Base-by-base conservation (phyloP, 208 protist genomes). In the Blastocrithidia nonstop region DNA sequence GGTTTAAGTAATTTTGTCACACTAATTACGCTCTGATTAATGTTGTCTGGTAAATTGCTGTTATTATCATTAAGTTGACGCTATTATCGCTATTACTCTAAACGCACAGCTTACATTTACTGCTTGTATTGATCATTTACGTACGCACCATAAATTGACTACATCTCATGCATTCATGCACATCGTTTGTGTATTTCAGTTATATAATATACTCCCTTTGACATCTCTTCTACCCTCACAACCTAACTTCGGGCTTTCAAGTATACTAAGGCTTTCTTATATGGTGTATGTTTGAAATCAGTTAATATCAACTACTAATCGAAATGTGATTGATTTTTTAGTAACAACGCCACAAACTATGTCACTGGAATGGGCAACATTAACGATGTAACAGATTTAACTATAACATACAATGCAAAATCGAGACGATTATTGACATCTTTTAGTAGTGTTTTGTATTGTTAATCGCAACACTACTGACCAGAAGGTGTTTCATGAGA, bases 271-370 rank as follows among this genome's bases (percentile, higher is more conserved):
- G 65, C 59, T 8, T 71, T 78, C 49, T 85, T 89, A 61, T 78
- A 65, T 39, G 48, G 65, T 15, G 80, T 89, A 16, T 70, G 38
- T 41, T 80, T 78, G 47, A 84, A 74, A 46, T 82, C 59, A 56
- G 85, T 61, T 2, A 54, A 37, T 7, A 38, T 32, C 11, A 53
- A 27, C 20, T 57, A 31, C 1, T 26, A 50, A 9, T 55, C 56
- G 32, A 67, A 51, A 23, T 60, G 55, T 15, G 74, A 72, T 55
- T 64, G 78, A 15, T 61, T 65, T 9, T 49, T 45, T 23, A 71
- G 29, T 1, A 89, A 54, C 20, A 67, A 28, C 29, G 57, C 61
- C 13, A 59, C 70, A 54, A 89, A 83, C 41, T 84, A 62, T 16
- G 57, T 60, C 17, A 85, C 19, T 8, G 80, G 65, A 7, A 89